phyloP scores from a whole-genome alignment of 768 basidiomycete genomes.

The Coprinopsis strossmayeri region DNA sequence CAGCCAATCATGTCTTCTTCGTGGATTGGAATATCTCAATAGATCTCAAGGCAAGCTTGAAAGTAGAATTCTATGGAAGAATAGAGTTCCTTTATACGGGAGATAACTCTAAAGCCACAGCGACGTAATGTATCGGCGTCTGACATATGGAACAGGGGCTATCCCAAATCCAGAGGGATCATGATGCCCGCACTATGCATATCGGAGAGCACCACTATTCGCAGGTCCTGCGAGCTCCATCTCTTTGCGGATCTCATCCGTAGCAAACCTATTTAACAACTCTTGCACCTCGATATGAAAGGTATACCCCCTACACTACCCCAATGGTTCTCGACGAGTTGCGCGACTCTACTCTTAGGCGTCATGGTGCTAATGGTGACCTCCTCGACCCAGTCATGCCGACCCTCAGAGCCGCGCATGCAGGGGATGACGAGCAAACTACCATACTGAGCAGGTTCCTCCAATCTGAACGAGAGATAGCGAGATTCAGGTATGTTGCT shows the following conservation, averaged over 20 bases:
- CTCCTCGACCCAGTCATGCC: conserved; percentile 3
- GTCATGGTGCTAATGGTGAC: conserved; percentile 3
- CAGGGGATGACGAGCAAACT: conserved; percentile 5
- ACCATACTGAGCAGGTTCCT: conserved; percentile 31
- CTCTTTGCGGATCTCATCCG: conserved; percentile 26
- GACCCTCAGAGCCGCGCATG: conserved; percentile 14
- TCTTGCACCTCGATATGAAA: neutral
- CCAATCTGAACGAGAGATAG: conserved; percentile 44
- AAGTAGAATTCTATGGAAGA: no score
- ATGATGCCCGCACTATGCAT: no score
- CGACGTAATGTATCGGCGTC: neutral
- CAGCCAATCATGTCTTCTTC: conserved; percentile 1
- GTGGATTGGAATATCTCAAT: neutral
- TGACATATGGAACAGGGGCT: neutral
- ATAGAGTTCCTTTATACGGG: neutral
- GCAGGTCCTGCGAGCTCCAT: conserved; percentile 2
- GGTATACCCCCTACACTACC: neutral
- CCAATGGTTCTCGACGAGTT: conserved; percentile 7
- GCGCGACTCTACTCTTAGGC: conserved; percentile 5
- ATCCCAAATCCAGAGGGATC: neutral
- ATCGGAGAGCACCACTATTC: neutral
- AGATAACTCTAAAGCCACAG: neutral
- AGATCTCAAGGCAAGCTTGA: no score
- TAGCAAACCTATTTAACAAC: conserved; percentile 14
- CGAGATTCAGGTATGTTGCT: conserved; percentile 44